These are phyloP conservation scores for Pinus albicaulis DNA, from an alignment of 75 land plant genomes.

Conservation along the genomic window DNA sequence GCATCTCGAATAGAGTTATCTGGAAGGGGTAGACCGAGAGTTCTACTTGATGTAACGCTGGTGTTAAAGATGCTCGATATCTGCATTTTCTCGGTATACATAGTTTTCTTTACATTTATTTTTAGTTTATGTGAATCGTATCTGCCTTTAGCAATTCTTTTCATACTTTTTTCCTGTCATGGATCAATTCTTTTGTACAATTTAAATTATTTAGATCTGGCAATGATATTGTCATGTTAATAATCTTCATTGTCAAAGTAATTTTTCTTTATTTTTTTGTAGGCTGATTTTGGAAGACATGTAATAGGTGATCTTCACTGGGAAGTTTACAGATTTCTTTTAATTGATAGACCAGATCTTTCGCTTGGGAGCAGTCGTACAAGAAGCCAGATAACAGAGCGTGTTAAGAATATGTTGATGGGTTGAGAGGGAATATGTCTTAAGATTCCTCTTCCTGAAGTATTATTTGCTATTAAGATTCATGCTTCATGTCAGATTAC, in stretches of 20 bases:
- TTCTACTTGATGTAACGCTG: constrained; percentile 75
- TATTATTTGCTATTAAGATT: too few relatives aligned
- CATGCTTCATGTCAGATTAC: too few relatives aligned
- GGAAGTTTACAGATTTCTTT: constrained; percentile 79
- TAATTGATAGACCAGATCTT: constrained; percentile 39
- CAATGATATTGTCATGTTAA: neutral
- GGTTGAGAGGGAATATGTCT: constrained; percentile 31
- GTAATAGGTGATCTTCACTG: constrained; percentile 51
- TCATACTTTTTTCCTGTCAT: neutral
- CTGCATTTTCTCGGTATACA: constrained; percentile 71
- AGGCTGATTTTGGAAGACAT: constrained; percentile 78
- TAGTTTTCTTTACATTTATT: neutral
- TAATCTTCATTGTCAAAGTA: neutral
- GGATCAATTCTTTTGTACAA: neutral
- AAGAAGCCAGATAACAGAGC: constrained; percentile 48
- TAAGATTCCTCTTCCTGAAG: too few relatives aligned
- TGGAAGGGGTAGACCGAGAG: constrained; percentile 82
- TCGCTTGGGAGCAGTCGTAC: constrained; percentile 13
- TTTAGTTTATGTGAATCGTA: neutral
- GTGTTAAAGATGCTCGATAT: constrained; percentile 63
- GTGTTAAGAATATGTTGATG: constrained; percentile 59
- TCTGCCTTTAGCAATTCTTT: neutral
- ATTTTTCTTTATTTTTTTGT: neutral
- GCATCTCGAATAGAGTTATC: constrained; percentile 82
- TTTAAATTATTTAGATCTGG: neutral